phyloP scores from a whole-genome alignment of 1,284 basidiomycete genomes.

The Leucocoprinus gongylophorus region DNA sequence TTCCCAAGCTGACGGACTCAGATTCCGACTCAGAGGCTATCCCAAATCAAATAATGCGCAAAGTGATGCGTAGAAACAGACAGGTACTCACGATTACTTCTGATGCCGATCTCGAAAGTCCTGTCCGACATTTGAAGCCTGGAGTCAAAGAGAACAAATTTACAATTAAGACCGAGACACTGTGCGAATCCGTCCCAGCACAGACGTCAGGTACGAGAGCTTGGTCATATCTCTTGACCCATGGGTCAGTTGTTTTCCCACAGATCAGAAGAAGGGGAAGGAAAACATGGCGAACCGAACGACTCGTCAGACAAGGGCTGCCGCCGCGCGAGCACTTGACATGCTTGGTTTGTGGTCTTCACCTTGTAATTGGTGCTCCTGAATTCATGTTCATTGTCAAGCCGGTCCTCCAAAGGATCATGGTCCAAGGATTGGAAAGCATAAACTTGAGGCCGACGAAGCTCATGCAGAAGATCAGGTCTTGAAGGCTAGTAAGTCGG shows the following conservation, averaged over 20 bases:
- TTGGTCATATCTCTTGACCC: not conserved
- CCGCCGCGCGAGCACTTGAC: not conserved
- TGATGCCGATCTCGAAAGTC: not conserved
- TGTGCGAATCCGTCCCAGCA: not conserved
- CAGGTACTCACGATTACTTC: not conserved
- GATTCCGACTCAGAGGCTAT: not conserved
- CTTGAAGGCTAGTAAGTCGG: not conserved
- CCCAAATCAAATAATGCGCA: constrained; percentile 1
- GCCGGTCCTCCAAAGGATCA: not conserved
- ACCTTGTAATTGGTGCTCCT: not conserved
- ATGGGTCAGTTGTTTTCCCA: not conserved
- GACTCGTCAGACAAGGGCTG: constrained; percentile 1
- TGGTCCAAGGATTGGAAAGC: not conserved
- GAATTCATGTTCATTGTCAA: not conserved
- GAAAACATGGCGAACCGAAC: not conserved
- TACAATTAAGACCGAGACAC: not conserved
- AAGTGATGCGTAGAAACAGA: constrained; percentile 3
- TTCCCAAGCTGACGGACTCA: not conserved
- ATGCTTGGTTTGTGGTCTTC: not conserved
- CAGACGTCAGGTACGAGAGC: not conserved
- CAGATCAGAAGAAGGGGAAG: not conserved
- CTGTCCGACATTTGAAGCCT: not conserved
- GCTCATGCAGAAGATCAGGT: not conserved
- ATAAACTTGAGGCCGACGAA: not conserved
- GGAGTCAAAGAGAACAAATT: not conserved